A percentile compares a stretch with the other conserved stretches of the same genome.
These are phyloP conservation scores for Cadophora sp. DNA, from an alignment of 2,329 filamentous ascomycete species.

Conservation along the genomic window DNA sequence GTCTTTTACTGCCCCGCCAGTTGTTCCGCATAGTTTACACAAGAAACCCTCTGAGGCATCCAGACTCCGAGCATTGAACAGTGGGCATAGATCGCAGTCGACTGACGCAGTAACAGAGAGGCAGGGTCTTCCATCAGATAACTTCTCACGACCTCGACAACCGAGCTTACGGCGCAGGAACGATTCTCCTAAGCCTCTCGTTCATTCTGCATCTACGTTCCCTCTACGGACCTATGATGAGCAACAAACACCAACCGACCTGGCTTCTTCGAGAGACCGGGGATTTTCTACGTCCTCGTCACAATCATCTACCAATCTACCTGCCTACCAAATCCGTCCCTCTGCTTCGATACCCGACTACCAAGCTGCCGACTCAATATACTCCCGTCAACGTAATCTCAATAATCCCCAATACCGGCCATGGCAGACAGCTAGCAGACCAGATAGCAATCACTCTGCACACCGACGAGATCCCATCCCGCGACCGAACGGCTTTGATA, in stretches of 20 bases:
- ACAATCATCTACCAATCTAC: constrained; percentile 35
- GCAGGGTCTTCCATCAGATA: constrained; percentile 32
- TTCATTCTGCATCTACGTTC: constrained; percentile 36
- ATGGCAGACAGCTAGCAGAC: constrained; percentile 32
- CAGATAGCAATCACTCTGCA: constrained; percentile 40
- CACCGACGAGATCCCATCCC: constrained; percentile 40
- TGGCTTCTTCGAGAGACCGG: constrained; percentile 37
- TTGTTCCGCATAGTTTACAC: constrained; percentile 34
- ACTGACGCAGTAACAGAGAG: constrained; percentile 39
- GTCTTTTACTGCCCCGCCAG: constrained; percentile 36
- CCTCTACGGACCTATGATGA: constrained; percentile 36
- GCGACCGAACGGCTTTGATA: constrained; percentile 38
- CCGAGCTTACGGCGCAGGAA: constrained; percentile 39
- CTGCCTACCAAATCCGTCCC: constrained; percentile 36
- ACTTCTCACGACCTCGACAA: constrained; percentile 43
- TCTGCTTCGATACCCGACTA: constrained; percentile 46
- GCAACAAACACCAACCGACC: constrained; percentile 32
- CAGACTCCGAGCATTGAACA: constrained; percentile 44
- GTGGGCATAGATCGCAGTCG: constrained; percentile 41
- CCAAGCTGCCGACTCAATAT: constrained; percentile 40
- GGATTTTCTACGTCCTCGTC: constrained; percentile 43
- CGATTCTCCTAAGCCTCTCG: constrained; percentile 39
- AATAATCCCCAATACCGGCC: constrained; percentile 38
- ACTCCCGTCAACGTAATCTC: constrained; percentile 42
- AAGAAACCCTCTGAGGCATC: constrained; percentile 45